A percentile compares a stretch with the other conserved stretches of the same genome.
These are phyloP conservation scores for Heritiera fomes DNA, from an alignment of 345 rosid genomes.

Conservation along the genomic window DNA sequence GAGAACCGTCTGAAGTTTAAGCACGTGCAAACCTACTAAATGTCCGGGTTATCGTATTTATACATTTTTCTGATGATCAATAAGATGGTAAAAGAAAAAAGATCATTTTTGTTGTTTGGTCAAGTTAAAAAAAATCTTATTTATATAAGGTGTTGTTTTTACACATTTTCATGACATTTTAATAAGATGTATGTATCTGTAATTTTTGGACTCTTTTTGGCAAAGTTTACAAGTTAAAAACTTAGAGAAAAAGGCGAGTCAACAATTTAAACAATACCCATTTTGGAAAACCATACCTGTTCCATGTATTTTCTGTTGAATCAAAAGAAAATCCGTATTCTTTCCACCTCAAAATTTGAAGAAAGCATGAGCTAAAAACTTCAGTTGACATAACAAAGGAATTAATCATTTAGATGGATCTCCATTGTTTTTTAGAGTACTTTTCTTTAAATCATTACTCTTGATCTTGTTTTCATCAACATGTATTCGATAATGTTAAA, in stretches of 20 bases:
- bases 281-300: background rate
- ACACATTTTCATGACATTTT: background rate
- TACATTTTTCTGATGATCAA: background rate
- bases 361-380: background rate
- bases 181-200: background rate
- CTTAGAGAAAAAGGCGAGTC: background rate
- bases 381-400: background rate
- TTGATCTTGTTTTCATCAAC: background rate
- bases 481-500: background rate
- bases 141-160: background rate
- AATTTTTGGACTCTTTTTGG: background rate
- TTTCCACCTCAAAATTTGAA: background rate
- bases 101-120: background rate
- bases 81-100: background rate
- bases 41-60: background rate
- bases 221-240: background rate
- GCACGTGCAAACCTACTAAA: background rate
- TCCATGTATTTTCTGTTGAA: background rate
- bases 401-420: background rate
- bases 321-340: background rate
- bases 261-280: background rate
- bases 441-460: background rate
- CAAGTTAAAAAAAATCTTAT: slow-evolving; percentile 1
- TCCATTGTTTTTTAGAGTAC: background rate
- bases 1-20: background rate